Conservation (phyloP, 2,329 filamentous ascomycete genomes). For the Penicillium sp. region DNA sequence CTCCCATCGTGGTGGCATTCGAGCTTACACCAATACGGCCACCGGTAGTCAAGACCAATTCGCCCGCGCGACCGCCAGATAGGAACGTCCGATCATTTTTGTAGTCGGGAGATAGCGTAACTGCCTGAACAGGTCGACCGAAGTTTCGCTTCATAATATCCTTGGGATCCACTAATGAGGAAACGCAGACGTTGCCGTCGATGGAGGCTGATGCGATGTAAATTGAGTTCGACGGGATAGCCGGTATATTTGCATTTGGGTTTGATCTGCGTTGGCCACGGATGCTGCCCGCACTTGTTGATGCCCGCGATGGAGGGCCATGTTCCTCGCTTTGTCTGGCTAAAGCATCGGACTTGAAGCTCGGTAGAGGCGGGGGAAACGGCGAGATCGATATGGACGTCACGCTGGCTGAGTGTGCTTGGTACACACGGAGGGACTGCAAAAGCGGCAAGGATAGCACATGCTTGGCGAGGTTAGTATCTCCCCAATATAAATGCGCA, state of each 20-base stretch:
- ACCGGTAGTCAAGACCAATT: constrained; percentile 79
- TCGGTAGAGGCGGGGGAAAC: constrained; percentile 62
- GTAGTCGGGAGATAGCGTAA: constrained; percentile 93
- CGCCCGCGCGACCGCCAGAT: constrained; percentile 84
- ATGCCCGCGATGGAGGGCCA: constrained; percentile 21
- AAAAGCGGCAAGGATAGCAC: constrained; percentile 80
- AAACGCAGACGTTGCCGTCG: constrained; percentile 91
- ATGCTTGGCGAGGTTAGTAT: constrained; percentile 57
- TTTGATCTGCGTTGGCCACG: constrained; percentile 28
- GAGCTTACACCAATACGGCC: constrained; percentile 73
- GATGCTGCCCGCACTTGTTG: constrained; percentile 30
- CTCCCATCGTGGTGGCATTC: constrained; percentile 78
- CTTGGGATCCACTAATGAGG: constrained; percentile 79
- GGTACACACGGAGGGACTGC: constrained; percentile 78
- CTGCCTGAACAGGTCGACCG: constrained; percentile 84
- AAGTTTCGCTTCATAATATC: constrained; percentile 93
- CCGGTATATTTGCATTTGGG: constrained; percentile 52
- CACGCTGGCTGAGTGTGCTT: constrained; percentile 88
- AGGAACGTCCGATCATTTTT: constrained; percentile 85
- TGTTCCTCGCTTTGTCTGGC: constrained; percentile 34
- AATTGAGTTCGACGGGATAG: constrained; percentile 82
- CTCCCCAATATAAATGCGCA: neutral
- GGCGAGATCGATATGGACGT: constrained; percentile 89
- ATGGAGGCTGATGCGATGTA: constrained; percentile 91
- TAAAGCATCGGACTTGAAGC: constrained; percentile 37